Evolutionary conservation across 139 green algal species (phyloP), one percentile per base, ranked within the genome.

Genomic region (Yamagishiella unicocca): DNA sequence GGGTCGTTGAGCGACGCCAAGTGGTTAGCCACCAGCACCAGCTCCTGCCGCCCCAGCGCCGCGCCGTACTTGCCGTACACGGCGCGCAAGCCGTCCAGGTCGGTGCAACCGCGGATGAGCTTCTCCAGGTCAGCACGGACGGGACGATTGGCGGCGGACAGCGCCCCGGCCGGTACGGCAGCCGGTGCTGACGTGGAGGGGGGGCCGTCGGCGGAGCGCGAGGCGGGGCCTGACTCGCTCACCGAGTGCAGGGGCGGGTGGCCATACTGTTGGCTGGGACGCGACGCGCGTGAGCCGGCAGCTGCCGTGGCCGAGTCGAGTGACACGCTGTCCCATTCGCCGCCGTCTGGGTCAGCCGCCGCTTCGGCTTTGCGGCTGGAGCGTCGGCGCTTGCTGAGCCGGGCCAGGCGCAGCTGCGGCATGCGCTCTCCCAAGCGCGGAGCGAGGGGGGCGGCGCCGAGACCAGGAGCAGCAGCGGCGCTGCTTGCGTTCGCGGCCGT

Each of bases 1-100:
- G 80, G 80, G 35, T 90, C 80, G 24, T 66, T 42, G 31, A 90
- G 7, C 22, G 22, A 29, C 4, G 79, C 71, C 72, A 90, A 53
- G 25, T 81, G 72, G 73, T 70, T 82, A 24, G 66, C 79, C 37
- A 88, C 1, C 40, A 88, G 37, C 4, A 90, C 62, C 27, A 84
- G 17, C 87, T 90, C 80, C 29, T 77, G 24, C 4, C 43, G 58
- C 8, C 31, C 22, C 42, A 90, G 21, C 17, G 5, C 8, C 22
- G 29, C 29, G 53, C 40, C 67, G 31, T 87, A 58, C 79, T 33
- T 62, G n/a, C 19, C 80, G 64, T 86, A 86, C 64, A 77, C 22
- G 6, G 46, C n/a, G 4, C 64, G 80, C 43, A 86, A 31, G 9
- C 31, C 62, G 6, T 72, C 80, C 43, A 68, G 64, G 64, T 86